These are phyloP conservation scores for Salvia rosmarinus DNA, from an alignment of 257 asterid species.

Conservation along the genomic window DNA sequence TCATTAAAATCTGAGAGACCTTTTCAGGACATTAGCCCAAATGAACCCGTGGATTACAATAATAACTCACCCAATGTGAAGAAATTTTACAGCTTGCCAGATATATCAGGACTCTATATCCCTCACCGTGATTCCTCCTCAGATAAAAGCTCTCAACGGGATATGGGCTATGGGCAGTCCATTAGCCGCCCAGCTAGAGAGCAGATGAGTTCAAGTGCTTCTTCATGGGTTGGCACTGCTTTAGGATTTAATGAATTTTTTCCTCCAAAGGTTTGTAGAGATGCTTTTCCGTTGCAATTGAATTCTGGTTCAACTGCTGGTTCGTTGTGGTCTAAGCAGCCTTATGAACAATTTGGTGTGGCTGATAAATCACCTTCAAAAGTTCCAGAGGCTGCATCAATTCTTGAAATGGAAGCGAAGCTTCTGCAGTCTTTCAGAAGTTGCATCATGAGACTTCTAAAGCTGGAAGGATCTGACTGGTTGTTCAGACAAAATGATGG, in stretches of 20 bases:
- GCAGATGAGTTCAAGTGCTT: conserved; percentile 43
- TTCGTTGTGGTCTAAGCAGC: conserved; percentile 89
- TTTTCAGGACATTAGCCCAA: conserved; percentile 48
- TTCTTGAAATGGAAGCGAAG: conserved; percentile 65
- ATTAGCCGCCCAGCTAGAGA: conserved; percentile 45
- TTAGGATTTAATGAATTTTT: conserved; percentile 52
- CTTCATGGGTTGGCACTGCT: conserved; percentile 56
- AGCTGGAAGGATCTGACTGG: conserved; percentile 95
- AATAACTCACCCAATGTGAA: conserved; percentile 53
- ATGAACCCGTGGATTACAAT: conserved; percentile 49
- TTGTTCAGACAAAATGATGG: conserved; percentile 89
- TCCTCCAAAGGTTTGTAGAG: conserved; percentile 63
- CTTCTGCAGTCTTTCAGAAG: conserved; percentile 87
- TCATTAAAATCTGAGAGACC: conserved; percentile 68
- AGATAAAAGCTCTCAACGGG: conserved; percentile 50
- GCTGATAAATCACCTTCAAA: conserved; percentile 62
- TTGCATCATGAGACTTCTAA: conserved; percentile 69
- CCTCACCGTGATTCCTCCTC: conserved; percentile 57
- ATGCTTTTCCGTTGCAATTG: conserved; percentile 55
- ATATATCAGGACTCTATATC: conserved; percentile 73
- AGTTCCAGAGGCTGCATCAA: conserved; percentile 53
- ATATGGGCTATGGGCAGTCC: conserved; percentile 53
- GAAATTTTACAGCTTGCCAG: conserved; percentile 88
- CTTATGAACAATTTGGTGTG: conserved; percentile 88
- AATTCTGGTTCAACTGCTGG: conserved; percentile 53